Conservation (phyloP, 2,329 filamentous ascomycete genomes). For the Hymenoscyphus salicellus region DNA sequence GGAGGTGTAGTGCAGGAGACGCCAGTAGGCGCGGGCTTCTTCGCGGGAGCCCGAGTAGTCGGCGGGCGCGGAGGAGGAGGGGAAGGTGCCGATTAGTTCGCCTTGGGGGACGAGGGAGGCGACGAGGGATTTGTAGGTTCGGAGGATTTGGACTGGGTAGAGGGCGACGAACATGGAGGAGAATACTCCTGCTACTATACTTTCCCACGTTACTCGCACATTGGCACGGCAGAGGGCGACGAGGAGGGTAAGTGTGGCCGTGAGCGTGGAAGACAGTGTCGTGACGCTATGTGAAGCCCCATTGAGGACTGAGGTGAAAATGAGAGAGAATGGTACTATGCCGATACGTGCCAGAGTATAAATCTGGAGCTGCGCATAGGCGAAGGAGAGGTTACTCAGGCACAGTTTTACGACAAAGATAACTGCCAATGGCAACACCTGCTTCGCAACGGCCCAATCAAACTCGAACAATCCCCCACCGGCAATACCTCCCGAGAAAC, state of each 20-base stretch:
- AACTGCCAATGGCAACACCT: constrained; percentile 47
- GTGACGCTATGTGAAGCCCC: constrained; percentile 46
- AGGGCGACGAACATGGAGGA: constrained; percentile 50
- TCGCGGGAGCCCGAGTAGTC: constrained; percentile 40
- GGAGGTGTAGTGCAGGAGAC: constrained; percentile 51
- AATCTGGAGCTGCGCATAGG: constrained; percentile 50
- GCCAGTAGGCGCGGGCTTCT: constrained; percentile 50
- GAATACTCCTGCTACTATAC: constrained; percentile 50
- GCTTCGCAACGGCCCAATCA: constrained; percentile 45
- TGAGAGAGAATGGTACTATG: constrained; percentile 47
- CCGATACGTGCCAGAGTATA: constrained; percentile 52
- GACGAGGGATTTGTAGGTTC: constrained; percentile 48
- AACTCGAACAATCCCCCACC: constrained; percentile 55
- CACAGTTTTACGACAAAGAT: constrained; percentile 50
- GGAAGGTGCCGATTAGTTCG: constrained; percentile 42
- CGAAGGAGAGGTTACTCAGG: constrained; percentile 53
- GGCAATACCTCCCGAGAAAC: constrained; percentile 45
- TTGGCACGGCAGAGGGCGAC: constrained; percentile 46
- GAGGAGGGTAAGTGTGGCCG: constrained; percentile 49
- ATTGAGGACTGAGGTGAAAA: constrained; percentile 47
- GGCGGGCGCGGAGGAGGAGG: constrained; percentile 20
- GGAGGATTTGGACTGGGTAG: constrained; percentile 49
- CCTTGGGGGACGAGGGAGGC: constrained; percentile 43
- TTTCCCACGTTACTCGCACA: constrained; percentile 50
- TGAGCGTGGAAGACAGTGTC: constrained; percentile 49